These are phyloP conservation scores for Tanacetum coccineum DNA, from an alignment of 129 eudicot species.

Conservation along the genomic window DNA sequence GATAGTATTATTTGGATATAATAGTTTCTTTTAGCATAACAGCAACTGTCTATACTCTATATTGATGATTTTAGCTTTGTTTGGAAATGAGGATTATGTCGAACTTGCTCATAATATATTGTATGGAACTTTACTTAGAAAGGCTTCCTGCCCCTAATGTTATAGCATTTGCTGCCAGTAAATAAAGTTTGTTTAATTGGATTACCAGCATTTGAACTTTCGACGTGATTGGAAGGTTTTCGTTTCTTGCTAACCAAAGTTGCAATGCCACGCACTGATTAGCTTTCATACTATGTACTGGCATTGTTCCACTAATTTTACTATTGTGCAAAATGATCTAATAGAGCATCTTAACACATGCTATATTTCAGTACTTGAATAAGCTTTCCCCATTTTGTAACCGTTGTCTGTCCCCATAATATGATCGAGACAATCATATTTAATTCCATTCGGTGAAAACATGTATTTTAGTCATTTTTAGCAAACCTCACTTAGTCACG, in stretches of 20 bases:
- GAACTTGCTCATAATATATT: not conserved
- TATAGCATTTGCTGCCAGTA: too few species aligned
- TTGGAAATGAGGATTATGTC: too few species aligned
- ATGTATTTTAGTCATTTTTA: not conserved
- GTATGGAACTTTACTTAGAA: too few species aligned
- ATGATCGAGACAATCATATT: not conserved
- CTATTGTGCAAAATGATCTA: not conserved
- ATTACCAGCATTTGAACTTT: too few species aligned
- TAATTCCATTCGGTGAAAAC: not conserved
- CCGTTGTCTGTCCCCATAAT: not conserved
- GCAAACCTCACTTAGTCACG: not conserved
- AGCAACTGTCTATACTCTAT: not conserved
- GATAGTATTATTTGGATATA: not conserved
- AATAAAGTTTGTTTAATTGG: too few species aligned
- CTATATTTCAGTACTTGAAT: not conserved
- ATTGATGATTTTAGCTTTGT: not conserved
- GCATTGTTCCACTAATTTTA: not conserved
- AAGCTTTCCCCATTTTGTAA: not conserved
- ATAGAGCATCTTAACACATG: not conserved
- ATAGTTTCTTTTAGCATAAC: not conserved
- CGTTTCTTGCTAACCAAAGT: too few species aligned
- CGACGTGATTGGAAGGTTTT: too few species aligned
- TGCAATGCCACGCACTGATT: too few species aligned
- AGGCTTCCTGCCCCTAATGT: too few species aligned
- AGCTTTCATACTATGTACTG: not conserved